Evolutionary conservation across 305 asterid genomes (phyloP).

Genomic region (Solanum hybrid): DNA sequence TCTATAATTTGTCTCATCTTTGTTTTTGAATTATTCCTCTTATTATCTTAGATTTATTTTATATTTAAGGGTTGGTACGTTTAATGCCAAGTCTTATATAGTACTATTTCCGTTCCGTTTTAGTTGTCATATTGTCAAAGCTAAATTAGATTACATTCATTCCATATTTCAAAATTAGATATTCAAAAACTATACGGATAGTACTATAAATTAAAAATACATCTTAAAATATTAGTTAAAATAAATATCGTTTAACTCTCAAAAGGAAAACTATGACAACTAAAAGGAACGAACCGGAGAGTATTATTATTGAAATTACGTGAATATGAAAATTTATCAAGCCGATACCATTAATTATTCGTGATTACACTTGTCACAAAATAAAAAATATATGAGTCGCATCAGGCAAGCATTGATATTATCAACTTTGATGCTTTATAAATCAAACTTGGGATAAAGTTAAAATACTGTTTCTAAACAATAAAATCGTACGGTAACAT

Average conservation of each 20-base stretch:
- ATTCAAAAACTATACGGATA: too few relatives aligned
- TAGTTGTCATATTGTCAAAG: background rate
- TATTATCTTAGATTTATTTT: background rate
- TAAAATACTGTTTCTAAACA: background rate
- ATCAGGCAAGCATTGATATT: background rate
- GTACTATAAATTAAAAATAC: background rate
- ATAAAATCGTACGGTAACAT: background rate
- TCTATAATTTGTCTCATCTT: background rate
- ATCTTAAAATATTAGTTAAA: background rate
- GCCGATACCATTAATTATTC: background rate
- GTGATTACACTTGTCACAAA: background rate
- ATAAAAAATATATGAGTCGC: background rate
- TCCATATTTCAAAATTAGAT: background rate
- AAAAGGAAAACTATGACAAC: too few relatives aligned
- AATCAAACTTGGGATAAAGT: background rate
- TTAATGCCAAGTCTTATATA: background rate
- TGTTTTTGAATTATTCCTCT: background rate
- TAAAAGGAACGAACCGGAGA: background rate
- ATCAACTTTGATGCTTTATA: background rate
- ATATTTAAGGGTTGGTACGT: background rate
- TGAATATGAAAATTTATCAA: background rate
- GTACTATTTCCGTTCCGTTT: too few relatives aligned
- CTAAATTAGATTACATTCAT: too few relatives aligned
- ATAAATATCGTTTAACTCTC: too few relatives aligned
- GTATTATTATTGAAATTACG: background rate